These are phyloP conservation scores for Cicer cuneatum DNA, from an alignment of 306 rosid species.

Conservation along the genomic window DNA sequence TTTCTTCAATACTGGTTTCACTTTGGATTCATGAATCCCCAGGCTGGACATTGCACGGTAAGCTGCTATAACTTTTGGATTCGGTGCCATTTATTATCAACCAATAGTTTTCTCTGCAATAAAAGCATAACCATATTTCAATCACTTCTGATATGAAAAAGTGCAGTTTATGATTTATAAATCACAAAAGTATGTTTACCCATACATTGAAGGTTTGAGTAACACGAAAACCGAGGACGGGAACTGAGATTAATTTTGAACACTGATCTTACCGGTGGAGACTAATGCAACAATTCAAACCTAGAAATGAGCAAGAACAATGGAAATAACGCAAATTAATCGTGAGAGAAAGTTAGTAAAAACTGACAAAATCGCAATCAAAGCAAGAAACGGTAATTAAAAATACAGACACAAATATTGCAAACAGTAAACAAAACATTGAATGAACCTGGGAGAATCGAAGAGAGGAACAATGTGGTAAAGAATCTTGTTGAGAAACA, in stretches of 20 bases:
- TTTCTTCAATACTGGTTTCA: constrained; percentile 77
- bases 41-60: constrained; percentile 73
- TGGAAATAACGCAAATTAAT: background rate
- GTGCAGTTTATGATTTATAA: constrained; percentile 2
- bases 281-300: constrained; percentile 8
- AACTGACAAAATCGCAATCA: background rate
- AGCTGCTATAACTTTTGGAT: constrained; percentile 66
- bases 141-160: constrained; percentile 13
- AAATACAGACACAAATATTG: background rate
- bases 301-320: background rate
- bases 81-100: constrained; percentile 67
- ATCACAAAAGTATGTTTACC: background rate
- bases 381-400: background rate
- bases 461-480: background rate
- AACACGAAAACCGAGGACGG: background rate
- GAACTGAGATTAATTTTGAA: background rate
- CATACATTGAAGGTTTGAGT: background rate
- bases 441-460: constrained; percentile 31
- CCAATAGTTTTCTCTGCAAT: constrained; percentile 33
- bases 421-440: background rate
- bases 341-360: background rate
- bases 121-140: constrained; percentile 39
- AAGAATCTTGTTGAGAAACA: constrained; percentile 9
- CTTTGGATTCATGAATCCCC: constrained; percentile 69
- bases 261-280: background rate